These are phyloP conservation scores for Trichomonascaceae sp. DNA, from an alignment of 1,139 yeast genomes.

Conservation along the genomic window DNA sequence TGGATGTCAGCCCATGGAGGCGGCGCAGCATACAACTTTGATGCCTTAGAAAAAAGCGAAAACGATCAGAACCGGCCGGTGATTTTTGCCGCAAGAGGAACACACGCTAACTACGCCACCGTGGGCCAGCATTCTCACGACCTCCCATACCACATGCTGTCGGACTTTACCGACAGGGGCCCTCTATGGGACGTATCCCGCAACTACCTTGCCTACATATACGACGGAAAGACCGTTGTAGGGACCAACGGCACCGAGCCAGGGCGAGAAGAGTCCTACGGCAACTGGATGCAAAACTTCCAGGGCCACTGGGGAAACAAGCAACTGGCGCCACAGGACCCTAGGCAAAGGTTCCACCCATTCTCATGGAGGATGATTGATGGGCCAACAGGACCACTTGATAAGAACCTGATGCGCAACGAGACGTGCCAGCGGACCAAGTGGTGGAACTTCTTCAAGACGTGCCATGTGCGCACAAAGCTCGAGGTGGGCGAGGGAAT, in stretches of 20 bases:
- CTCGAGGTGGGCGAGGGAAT: conserved; percentile 79
- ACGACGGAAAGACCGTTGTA: conserved; percentile 40
- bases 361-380: conserved; percentile 84
- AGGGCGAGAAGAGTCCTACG: conserved; percentile 51
- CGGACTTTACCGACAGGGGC: conserved; percentile 92
- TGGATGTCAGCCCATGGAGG: conserved; percentile 99
- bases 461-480: conserved; percentile 64
- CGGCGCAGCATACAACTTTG: conserved; percentile 76
- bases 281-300: conserved; percentile 58
- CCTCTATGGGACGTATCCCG: conserved; percentile 86
- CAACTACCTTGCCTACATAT: conserved; percentile 71
- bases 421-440: conserved; percentile 73
- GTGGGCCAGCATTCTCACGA: conserved; percentile 96
- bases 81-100: conserved; percentile 83
- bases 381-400: conserved; percentile 85
- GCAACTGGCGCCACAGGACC: conserved; percentile 50
- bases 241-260: conserved; percentile 33
- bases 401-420: conserved; percentile 55
- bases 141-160: conserved; percentile 76
- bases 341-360: conserved; percentile 74
- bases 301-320: conserved; percentile 91
- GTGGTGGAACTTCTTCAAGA: conserved; percentile 67
- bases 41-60: conserved; percentile 59
- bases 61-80: conserved; percentile 42
- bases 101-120: conserved; percentile 94